Base-by-base conservation (phyloP, 169 alveolate species). In the Cystoisospora suis region DNA sequence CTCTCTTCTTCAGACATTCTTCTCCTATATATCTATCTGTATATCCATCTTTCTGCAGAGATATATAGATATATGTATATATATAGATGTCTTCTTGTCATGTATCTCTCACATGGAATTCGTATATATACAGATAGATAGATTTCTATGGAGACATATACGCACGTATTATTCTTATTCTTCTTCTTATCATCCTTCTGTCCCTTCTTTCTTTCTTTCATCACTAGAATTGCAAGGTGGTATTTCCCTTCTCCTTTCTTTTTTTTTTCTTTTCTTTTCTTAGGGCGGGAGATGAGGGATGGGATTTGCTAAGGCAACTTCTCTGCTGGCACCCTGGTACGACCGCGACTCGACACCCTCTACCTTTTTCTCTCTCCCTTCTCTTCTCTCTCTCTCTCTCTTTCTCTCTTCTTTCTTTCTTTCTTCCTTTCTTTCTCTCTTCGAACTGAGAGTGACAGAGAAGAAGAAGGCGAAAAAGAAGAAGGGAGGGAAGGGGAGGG, bases 231-330 rank as follows among this genome's bases (percentile, higher is more conserved):
- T n/a, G n/a, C n/a, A n/a, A n/a, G n/a, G n/a, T n/a, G n/a, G n/a
- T n/a, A n/a, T 77, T 23, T 44, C 88, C 32, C n/a, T 81, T n/a
- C 53, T 5, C 53, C 61, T 83, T 42, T 53, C 34, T 53, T 27
- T 49, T n/a, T 29, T 40, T 7, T 3, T 75, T 85, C 65, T 9
- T 56, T 45, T 32, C 56, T 15, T 81, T 81, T 81, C 6, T 20
- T 83, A 86, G 90, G 65, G 81, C 42, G 0, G 90, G 90, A 29
- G 90, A 86, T 7, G 85, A 86, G 65, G 90, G 90, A 7, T 86
- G 90, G 90, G 90, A 86, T 34, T 72, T 86, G 15, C 85, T 86
- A 38, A 9, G 65, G 46, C 81, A 58, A 46, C 85, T 86, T 15
- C 90, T 86, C 32, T 53, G 70, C 53, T 86, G 90, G 90, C 29